Percentiles rank a stretch among this genome's conserved stretches.
These are phyloP conservation scores for Volvox africanus DNA, from an alignment of 139 green algal species.

Conservation along the genomic window DNA sequence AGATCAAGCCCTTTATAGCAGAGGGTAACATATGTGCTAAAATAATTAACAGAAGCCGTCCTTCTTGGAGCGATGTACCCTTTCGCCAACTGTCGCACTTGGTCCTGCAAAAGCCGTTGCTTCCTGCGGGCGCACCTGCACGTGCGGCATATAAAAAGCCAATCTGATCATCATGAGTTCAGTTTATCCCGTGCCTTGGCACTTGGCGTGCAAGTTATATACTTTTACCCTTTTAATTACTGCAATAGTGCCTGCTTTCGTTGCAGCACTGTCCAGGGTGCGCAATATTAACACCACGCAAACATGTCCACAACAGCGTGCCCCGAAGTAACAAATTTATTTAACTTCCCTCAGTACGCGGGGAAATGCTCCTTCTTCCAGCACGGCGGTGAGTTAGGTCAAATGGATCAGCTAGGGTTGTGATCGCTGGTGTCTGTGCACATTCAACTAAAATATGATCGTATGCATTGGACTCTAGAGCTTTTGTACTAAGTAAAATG, in stretches of 20 bases:
- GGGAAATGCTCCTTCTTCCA: constrained; percentile 34
- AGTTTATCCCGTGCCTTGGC: background rate
- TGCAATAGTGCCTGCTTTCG: background rate
- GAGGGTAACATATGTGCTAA: no score
- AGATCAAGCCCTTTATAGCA: no score
- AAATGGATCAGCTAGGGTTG: background rate
- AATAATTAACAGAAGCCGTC: no score
- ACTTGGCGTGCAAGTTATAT: background rate
- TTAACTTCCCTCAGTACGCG: constrained; percentile 47
- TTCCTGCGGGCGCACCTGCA: background rate
- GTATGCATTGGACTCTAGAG: no score
- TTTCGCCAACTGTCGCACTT: background rate
- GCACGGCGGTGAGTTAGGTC: background rate
- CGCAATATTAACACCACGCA: background rate
- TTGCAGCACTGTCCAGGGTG: background rate
- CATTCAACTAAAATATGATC: no score
- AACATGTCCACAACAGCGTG: no score
- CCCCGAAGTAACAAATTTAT: constrained; percentile 10
- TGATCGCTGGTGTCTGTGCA: background rate
- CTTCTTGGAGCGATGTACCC: no score
- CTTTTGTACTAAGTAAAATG: no score
- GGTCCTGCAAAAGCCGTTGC: background rate
- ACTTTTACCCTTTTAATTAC: background rate
- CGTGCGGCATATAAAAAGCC: constrained; percentile 40
- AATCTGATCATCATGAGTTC: background rate